phyloP scores from a whole-genome alignment of 257 asterid genomes.

The Solanum tacnaense region DNA sequence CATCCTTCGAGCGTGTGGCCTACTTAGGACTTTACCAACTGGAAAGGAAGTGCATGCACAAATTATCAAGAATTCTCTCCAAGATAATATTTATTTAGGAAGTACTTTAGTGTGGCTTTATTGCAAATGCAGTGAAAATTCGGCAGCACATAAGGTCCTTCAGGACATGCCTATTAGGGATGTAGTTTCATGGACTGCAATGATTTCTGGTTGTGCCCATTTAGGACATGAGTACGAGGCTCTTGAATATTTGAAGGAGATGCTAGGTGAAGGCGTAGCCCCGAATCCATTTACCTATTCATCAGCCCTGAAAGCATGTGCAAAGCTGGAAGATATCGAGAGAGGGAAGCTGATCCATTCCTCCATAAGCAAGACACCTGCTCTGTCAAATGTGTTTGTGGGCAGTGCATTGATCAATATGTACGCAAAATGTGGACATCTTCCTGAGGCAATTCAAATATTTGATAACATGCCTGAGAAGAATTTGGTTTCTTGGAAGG shows the following conservation, averaged over 20 bases:
- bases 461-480: constrained; percentile 75
- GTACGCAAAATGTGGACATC: constrained; percentile 81
- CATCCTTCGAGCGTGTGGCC: constrained; percentile 69
- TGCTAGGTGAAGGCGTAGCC: constrained; percentile 76
- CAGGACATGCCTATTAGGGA: constrained; percentile 54
- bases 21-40: constrained; percentile 30
- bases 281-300: constrained; percentile 83
- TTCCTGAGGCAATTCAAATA: constrained; percentile 66
- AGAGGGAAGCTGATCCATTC: constrained; percentile 73
- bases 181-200: constrained; percentile 91
- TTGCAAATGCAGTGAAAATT: constrained; percentile 63
- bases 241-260: constrained; percentile 66
- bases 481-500: constrained; percentile 67
- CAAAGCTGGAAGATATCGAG: constrained; percentile 47
- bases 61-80: constrained; percentile 43
- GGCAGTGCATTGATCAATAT: constrained; percentile 88
- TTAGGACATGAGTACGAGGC: constrained; percentile 77
- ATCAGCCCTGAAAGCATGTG: constrained; percentile 86
- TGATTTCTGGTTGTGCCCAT: constrained; percentile 76
- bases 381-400: constrained; percentile 57
- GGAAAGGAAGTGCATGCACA: constrained; percentile 88
- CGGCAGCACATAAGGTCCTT: constrained; percentile 61
- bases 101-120: constrained; percentile 82
- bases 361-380: constrained; percentile 52
- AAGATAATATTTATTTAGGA: constrained; percentile 46